Percentiles rank a stretch among this genome's conserved stretches.
phyloP scores from a whole-genome alignment of 495 filamentous ascomycete species.

The Tuber brumale region DNA sequence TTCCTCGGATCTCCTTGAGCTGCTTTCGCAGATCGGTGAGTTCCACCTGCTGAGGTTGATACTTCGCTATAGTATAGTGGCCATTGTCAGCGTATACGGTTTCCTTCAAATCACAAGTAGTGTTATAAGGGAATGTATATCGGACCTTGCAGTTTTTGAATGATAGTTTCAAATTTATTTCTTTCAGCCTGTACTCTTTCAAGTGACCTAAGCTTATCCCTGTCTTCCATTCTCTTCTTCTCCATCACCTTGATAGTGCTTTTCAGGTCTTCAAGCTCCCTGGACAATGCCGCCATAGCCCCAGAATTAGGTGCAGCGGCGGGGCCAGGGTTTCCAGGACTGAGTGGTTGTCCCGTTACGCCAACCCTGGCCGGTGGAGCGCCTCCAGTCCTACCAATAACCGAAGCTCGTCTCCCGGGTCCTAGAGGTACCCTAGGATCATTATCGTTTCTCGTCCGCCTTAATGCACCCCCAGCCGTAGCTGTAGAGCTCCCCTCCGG shows the following conservation, averaged over 20 bases:
- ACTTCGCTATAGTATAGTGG: constrained; percentile 67
- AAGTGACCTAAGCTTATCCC: constrained; percentile 74
- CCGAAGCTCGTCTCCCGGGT: constrained; percentile 28
- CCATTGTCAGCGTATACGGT: constrained; percentile 6
- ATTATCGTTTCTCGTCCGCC: constrained; percentile 25
- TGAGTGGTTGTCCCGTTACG: constrained; percentile 13
- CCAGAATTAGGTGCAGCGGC: constrained; percentile 44
- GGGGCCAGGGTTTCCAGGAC: constrained; percentile 36
- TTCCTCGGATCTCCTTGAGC: constrained; percentile 65
- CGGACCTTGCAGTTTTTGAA: constrained; percentile 63
- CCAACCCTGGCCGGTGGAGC: constrained; percentile 19
- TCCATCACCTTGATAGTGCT: constrained; percentile 71
- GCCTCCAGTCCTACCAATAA: constrained; percentile 20
- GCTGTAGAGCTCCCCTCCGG: constrained; percentile 19
- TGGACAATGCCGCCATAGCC: constrained; percentile 43
- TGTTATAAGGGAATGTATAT: background rate
- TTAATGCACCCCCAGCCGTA: constrained; percentile 21
- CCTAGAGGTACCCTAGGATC: constrained; percentile 17
- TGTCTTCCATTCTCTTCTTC: constrained; percentile 73
- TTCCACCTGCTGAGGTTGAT: constrained; percentile 78
- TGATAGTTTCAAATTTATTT: constrained; percentile 80
- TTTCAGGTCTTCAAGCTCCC: constrained; percentile 73
- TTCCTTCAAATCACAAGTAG: background rate
- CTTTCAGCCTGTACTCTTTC: constrained; percentile 72
- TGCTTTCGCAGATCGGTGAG: constrained; percentile 66